Conservation (phyloP, 345 rosid species). For the Clausena lansium region DNA sequence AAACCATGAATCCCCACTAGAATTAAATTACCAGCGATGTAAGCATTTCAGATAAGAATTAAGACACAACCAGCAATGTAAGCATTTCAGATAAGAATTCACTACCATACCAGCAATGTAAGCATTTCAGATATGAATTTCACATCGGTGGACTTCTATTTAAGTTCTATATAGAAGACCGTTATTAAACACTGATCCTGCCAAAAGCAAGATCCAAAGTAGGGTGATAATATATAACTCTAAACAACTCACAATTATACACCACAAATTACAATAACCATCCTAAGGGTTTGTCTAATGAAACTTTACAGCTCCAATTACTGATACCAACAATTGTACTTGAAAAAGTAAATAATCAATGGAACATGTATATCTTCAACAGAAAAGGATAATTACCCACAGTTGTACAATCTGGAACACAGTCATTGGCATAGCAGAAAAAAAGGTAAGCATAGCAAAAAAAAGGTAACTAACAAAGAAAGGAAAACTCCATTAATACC, state of each 20-base stretch:
- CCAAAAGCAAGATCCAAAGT: conserved; percentile 7
- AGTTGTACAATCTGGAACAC: not conserved
- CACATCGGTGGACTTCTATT: too few relatives aligned
- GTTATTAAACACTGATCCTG: not conserved
- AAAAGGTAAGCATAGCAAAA: too few relatives aligned
- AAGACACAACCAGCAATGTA: too few relatives aligned
- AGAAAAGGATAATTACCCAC: not conserved
- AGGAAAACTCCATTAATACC: conserved; percentile 28
- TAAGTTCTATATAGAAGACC: not conserved
- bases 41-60: not conserved
- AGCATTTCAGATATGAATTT: too few relatives aligned
- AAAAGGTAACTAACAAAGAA: not conserved
- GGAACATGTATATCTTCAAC: not conserved
- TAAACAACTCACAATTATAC: not conserved
- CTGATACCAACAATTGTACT: not conserved
- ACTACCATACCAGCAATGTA: too few relatives aligned
- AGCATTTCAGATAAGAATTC: too few relatives aligned
- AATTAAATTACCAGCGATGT: not conserved
- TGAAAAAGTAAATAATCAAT: too few relatives aligned
- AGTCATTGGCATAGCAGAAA: not conserved
- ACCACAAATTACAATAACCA: not conserved
- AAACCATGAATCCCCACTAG: not conserved
- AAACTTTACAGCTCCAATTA: not conserved
- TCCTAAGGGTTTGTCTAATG: not conserved
- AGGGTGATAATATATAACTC: not conserved